phyloP scores from a whole-genome alignment of 768 basidiomycete species.

The Boletus speciosus region DNA sequence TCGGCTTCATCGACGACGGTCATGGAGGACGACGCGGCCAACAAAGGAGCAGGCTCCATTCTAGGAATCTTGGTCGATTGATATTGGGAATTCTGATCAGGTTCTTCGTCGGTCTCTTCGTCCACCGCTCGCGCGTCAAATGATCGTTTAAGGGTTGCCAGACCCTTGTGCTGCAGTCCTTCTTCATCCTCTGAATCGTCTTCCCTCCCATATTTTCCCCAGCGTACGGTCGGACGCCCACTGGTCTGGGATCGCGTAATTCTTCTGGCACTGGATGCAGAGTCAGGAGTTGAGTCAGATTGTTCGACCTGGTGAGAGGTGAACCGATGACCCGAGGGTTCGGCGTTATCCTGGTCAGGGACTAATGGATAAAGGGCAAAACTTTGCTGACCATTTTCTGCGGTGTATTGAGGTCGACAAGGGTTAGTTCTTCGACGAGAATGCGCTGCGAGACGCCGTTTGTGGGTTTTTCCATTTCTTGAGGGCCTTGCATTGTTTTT shows the following conservation, averaged over 20 bases:
- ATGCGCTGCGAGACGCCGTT: slow-evolving; percentile 5
- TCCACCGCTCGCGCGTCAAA: slow-evolving; percentile 36
- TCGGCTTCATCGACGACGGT: slow-evolving; percentile 28
- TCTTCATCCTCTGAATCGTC: slow-evolving; percentile 28
- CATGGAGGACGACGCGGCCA: slow-evolving; percentile 27
- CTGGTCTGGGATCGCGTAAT: slow-evolving; percentile 35
- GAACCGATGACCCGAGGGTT: slow-evolving; percentile 23
- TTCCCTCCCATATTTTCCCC: slow-evolving; percentile 32
- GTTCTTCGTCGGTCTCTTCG: slow-evolving; percentile 33
- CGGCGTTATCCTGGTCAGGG: slow-evolving; percentile 29
- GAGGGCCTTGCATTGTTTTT: slow-evolving; percentile 33
- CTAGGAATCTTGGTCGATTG: slow-evolving; percentile 31
- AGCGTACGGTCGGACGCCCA: slow-evolving; percentile 32
- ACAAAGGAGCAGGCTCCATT: slow-evolving; percentile 21
- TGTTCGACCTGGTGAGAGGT: slow-evolving; percentile 26
- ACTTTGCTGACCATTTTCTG: slow-evolving; percentile 30
- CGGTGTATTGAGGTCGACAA: slow-evolving; percentile 23
- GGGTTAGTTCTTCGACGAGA: slow-evolving; percentile 19
- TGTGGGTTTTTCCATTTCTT: slow-evolving; percentile 21
- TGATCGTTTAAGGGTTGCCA: slow-evolving; percentile 28
- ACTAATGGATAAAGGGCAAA: slow-evolving; percentile 30
- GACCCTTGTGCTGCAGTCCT: slow-evolving; percentile 11
- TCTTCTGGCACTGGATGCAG: slow-evolving; percentile 23
- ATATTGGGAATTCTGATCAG: slow-evolving; percentile 15
- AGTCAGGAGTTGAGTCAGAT: slow-evolving; percentile 21